Conservation (phyloP, 257 asterid genomes). For the Rehmannia glutinosa region DNA sequence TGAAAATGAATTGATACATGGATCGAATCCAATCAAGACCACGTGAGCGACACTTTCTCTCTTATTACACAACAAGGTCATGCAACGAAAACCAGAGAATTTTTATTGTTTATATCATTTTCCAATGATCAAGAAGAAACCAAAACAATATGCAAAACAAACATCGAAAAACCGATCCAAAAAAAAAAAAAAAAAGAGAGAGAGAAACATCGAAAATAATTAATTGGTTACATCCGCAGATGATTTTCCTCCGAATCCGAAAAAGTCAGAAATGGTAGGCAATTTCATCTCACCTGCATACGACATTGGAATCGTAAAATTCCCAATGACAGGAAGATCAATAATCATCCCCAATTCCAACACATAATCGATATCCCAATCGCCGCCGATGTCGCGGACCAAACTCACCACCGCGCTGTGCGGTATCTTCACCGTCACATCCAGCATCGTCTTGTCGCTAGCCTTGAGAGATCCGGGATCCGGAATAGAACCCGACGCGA, state of each 20-base stretch:
- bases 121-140: too few species aligned
- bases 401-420: slow-evolving; percentile 59
- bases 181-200: too few species aligned
- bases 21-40: too few species aligned
- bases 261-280: slow-evolving; percentile 57
- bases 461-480: slow-evolving; percentile 78
- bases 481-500: slow-evolving; percentile 59
- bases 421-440: slow-evolving; percentile 64
- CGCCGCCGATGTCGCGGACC: slow-evolving; percentile 56
- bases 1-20: too few species aligned
- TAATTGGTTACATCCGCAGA: neutral
- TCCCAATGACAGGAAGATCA: slow-evolving; percentile 66
- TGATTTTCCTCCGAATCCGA: slow-evolving; percentile 17
- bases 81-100: too few species aligned
- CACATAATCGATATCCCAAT: slow-evolving; percentile 79
- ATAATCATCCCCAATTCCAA: slow-evolving; percentile 49
- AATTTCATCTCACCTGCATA: slow-evolving; percentile 72
- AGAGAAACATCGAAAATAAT: neutral
- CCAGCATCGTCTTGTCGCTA: slow-evolving; percentile 43
- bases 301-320: slow-evolving; percentile 58
- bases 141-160: neutral
- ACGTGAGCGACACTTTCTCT: too few species aligned
- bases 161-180: neutral
- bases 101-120: too few species aligned
- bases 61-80: too few species aligned